phyloP scores from a whole-genome alignment of 2,329 filamentous ascomycete genomes.

The Epichloe typhina region DNA sequence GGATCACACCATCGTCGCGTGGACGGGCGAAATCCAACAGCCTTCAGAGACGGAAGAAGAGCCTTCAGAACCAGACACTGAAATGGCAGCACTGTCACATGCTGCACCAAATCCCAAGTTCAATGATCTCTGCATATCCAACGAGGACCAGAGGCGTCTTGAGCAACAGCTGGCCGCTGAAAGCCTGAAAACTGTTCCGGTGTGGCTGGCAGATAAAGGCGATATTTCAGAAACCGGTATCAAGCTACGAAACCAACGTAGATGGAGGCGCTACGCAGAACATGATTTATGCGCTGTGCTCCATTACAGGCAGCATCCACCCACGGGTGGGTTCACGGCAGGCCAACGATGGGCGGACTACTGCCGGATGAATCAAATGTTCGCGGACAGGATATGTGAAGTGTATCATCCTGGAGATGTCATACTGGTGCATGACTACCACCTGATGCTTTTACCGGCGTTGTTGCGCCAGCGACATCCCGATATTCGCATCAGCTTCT shows the following conservation, averaged over 20 bases:
- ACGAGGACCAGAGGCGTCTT: constrained; percentile 54
- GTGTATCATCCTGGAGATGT: constrained; percentile 85
- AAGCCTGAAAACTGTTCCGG: constrained; percentile 66
- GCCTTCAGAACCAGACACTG: no score
- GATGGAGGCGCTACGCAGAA: constrained; percentile 84
- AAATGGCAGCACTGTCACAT: neutral
- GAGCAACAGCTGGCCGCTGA: constrained; percentile 61
- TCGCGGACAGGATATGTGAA: constrained; percentile 76
- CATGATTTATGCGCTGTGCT: constrained; percentile 84
- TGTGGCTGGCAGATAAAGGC: constrained; percentile 76
- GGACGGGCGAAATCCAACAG: constrained; percentile 69
- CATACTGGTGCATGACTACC: constrained; percentile 86
- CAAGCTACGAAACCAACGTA: constrained; percentile 61
- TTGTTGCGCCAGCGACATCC: constrained; percentile 74
- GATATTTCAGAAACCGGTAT: constrained; percentile 38
- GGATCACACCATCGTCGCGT: constrained; percentile 85
- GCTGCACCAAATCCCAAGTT: neutral
- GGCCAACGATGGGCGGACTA: constrained; percentile 85
- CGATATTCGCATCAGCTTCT: constrained; percentile 87
- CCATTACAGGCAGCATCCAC: constrained; percentile 89
- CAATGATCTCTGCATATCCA: constrained; percentile 27
- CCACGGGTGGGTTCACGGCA: constrained; percentile 68
- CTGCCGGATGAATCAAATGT: constrained; percentile 78
- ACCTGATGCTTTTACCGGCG: constrained; percentile 76
- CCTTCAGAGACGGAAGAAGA: constrained; percentile 12